A percentile compares a stretch with the other conserved stretches of the same genome.
These are phyloP conservation scores for Panus rudis DNA, from an alignment of 768 basidiomycete genomes.

Conservation along the genomic window DNA sequence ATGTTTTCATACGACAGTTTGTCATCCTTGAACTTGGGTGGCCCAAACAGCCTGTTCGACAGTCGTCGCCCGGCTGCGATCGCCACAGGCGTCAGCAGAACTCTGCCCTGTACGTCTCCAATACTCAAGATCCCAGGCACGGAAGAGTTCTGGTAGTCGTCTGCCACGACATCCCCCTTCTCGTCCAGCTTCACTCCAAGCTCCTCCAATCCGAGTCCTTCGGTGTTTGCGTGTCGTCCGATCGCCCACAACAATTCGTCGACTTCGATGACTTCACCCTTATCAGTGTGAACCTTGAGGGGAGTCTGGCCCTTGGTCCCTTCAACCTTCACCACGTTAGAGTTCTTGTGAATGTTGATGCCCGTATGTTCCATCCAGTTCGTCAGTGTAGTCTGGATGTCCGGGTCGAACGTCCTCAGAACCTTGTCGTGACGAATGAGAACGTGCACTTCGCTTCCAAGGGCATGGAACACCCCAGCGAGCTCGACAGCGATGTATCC, in stretches of 20 bases:
- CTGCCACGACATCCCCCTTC: conserved; percentile 81
- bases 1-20: conserved; percentile 88
- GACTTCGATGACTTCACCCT: conserved; percentile 73
- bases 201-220: conserved; percentile 69
- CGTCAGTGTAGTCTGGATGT: conserved; percentile 75
- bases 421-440: conserved; percentile 88
- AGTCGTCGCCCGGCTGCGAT: conserved; percentile 91
- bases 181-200: conserved; percentile 67
- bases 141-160: conserved; percentile 84
- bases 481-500: conserved; percentile 98
- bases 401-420: conserved; percentile 87
- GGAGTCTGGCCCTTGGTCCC: conserved; percentile 57
- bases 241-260: conserved; percentile 93
- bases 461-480: conserved; percentile 86
- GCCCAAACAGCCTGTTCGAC: conserved; percentile 87
- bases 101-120: conserved; percentile 92
- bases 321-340: conserved; percentile 69
- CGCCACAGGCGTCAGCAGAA: conserved; percentile 90
- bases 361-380: conserved; percentile 95
- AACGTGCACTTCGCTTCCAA: conserved; percentile 88
- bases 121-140: conserved; percentile 71
- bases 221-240: conserved; percentile 78
- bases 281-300: conserved; percentile 72
- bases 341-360: conserved; percentile 76
- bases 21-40: conserved; percentile 76